Conservation (phyloP, 805 yeast species). For the Schwanniomyces vanrijiae region DNA sequence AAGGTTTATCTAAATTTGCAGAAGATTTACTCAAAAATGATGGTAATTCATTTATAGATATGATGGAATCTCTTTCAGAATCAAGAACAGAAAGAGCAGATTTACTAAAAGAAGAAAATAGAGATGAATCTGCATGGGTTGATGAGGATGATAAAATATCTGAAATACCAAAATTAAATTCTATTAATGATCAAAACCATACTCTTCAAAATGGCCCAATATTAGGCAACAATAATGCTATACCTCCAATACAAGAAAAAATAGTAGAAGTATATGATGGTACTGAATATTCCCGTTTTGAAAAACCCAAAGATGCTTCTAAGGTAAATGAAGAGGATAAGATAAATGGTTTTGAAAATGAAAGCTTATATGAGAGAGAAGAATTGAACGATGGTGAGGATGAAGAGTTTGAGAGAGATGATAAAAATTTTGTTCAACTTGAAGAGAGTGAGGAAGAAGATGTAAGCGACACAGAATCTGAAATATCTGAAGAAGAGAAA, state of each 20-base stretch:
- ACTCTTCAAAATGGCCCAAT: background rate
- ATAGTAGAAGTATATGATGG: background rate
- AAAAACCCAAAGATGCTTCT: no score
- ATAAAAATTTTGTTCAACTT: constrained; percentile 33
- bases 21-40: constrained; percentile 77
- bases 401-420: constrained; percentile 25
- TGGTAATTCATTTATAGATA: constrained; percentile 74
- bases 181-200: background rate
- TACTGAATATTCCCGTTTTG: constrained; percentile 13
- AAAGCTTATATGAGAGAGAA: constrained; percentile 26
- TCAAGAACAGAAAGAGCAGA: constrained; percentile 38
- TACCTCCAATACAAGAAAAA: no score
- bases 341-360: constrained; percentile 21
- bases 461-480: constrained; percentile 39
- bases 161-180: constrained; percentile 1
- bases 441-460: constrained; percentile 42
- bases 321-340: no score
- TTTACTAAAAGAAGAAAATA: constrained; percentile 13
- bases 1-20: constrained; percentile 49
- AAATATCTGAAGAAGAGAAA: constrained; percentile 55
- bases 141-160: constrained; percentile 18
- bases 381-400: constrained; percentile 29
- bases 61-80: constrained; percentile 74
- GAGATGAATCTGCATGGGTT: constrained; percentile 13
- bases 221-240: background rate